Evolutionary conservation across 192 early-diverging fungal species (phyloP), one percentile per base, ranked within the genome.

Genomic region (Radiomyces spectabilis): DNA sequence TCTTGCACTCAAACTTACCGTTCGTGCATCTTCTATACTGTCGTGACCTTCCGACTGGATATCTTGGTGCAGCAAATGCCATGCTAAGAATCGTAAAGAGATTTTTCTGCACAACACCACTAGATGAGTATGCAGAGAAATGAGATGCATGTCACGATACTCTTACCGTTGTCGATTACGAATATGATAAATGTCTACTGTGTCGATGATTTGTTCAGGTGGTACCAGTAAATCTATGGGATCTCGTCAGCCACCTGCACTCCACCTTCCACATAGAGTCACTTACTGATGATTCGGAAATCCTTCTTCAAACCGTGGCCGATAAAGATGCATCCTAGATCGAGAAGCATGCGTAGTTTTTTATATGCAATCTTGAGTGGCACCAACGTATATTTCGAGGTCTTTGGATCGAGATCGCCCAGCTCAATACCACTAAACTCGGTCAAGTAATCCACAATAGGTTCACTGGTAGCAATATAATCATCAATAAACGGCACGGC

Each of bases 251-350:
- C n/a, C n/a, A n/a, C n/a, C n/a, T n/a, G n/a, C n/a, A n/a, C n/a
- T n/a, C n/a, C n/a, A n/a, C n/a, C n/a, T 44, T 3, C 4, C 5
- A 21, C n/a, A 33, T 15, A 25, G 4, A 45, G 21, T n/a, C 19
- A 66, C 78, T 66, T 72, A 89, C 88, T 95, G 44, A 95, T 93
- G 25, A 88, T 93, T 19, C 96, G 81, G 57, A 95, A 96, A 67
- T 99, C 96, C 50, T 95, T 94, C 40, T 88, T 87, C 32, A 99
- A 68, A 1, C 93, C 94, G 49, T 99, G 96, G 0, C 96, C 96
- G 35, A 99, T 84, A 68, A 99, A 92, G 8, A 87, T 73, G 61
- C 92, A 94, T 8, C 89, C 89, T 33, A 88, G 68, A 63, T 99
- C 94, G 0, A 96, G 86, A 16, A 99, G 68, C 25, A 93, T 68